A percentile compares a stretch with the other conserved stretches of the same genome.
These are phyloP conservation scores for Aspergillus sp. DNA, from an alignment of 2,329 filamentous ascomycete species.

Conservation along the genomic window DNA sequence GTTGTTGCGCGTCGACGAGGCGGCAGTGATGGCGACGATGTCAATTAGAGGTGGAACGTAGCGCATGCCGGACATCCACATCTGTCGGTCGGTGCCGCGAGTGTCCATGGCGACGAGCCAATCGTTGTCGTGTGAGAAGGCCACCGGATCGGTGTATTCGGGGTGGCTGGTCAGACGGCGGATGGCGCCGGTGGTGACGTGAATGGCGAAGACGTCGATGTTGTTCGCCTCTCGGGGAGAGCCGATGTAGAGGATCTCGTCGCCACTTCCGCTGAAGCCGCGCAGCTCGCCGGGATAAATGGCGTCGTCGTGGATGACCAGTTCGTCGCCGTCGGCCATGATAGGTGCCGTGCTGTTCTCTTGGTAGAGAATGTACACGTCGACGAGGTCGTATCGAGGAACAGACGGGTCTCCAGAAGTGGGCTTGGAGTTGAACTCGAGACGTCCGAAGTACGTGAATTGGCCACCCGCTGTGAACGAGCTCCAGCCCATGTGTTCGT, in stretches of 20 bases:
- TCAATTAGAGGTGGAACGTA: too few relatives aligned
- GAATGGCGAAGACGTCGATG: slow-evolving; percentile 13
- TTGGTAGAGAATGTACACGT: too few relatives aligned
- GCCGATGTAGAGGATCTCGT: slow-evolving; percentile 16
- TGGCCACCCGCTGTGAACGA: too few relatives aligned
- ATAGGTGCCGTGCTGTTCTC: too few relatives aligned
- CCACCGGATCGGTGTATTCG: slow-evolving; percentile 15
- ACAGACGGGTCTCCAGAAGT: too few relatives aligned
- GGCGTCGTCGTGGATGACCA: neutral
- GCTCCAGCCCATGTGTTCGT: too few relatives aligned
- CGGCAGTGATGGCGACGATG: too few relatives aligned
- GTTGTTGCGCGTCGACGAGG: too few relatives aligned
- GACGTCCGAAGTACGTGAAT: too few relatives aligned
- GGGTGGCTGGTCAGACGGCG: slow-evolving; percentile 17
- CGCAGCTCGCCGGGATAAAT: slow-evolving; percentile 14
- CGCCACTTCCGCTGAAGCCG: slow-evolving; percentile 14
- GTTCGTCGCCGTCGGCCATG: too few relatives aligned
- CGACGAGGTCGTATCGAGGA: too few relatives aligned
- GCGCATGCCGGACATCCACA: slow-evolving; percentile 16
- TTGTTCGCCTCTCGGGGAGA: slow-evolving; percentile 13
- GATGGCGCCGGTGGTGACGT: slow-evolving; percentile 12
- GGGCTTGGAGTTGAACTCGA: too few relatives aligned
- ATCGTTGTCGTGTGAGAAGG: slow-evolving; percentile 12
- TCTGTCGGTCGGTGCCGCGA: slow-evolving; percentile 13
- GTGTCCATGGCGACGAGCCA: slow-evolving; percentile 18